Conservation (phyloP, 1,139 yeast species). For the Hemisphaericaspora xylanilytica region DNA sequence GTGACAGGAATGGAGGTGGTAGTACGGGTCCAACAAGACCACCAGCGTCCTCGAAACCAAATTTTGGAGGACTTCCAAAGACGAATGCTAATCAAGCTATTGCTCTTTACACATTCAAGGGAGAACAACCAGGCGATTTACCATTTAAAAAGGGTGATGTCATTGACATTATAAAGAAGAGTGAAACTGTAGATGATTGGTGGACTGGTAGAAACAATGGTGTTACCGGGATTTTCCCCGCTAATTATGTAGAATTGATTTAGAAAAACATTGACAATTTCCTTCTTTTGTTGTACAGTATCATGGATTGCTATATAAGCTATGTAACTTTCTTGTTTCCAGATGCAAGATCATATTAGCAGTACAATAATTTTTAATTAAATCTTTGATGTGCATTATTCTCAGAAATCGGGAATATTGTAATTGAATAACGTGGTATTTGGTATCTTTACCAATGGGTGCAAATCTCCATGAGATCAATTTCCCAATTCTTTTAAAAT, state of each 20-base stretch:
- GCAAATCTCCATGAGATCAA: constrained; percentile 11
- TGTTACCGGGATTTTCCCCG: constrained; percentile 90
- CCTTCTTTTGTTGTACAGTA: no score
- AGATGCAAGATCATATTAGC: constrained; percentile 1
- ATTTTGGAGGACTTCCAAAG: constrained; percentile 43
- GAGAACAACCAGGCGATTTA: constrained; percentile 88
- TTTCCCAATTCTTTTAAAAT: constrained; percentile 8
- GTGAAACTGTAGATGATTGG: constrained; percentile 93
- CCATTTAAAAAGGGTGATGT: constrained; percentile 94
- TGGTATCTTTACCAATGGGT: constrained; percentile 7
- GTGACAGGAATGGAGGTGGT: constrained; percentile 9
- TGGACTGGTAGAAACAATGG: constrained; percentile 94
- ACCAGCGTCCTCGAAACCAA: constrained; percentile 51
- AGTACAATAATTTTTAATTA: constrained; percentile 1
- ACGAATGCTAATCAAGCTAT: constrained; percentile 72
- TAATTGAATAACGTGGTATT: constrained; percentile 11
- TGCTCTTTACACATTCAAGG: constrained; percentile 84
- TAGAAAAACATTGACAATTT: no score
- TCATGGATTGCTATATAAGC: background rate
- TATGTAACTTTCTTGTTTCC: background rate
- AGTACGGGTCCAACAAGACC: constrained; percentile 37
- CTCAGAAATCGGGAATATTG: constrained; percentile 11
- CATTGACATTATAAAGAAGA: constrained; percentile 80
- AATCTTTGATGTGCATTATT: constrained; percentile 1
- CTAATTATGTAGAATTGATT: constrained; percentile 87